These are phyloP conservation scores for Panicum miliaceum DNA, from an alignment of 176 grass and related monocot species.

Conservation along the genomic window DNA sequence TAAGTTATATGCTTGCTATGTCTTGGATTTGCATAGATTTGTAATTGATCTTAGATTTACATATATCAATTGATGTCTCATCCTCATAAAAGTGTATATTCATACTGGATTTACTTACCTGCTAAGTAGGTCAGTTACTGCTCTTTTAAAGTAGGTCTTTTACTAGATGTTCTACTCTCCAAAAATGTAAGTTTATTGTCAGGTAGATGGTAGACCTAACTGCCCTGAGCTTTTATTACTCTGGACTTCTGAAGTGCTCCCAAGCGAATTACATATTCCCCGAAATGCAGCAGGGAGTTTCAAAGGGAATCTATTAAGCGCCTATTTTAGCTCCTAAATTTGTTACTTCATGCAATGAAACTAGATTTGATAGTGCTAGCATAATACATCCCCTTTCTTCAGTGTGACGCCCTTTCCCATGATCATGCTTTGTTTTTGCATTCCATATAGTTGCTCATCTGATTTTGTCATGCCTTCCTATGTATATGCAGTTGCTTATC, in stretches of 20 bases:
- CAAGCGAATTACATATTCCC: neutral
- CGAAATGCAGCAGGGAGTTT: constrained; percentile 19
- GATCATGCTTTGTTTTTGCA: neutral
- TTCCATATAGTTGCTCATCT: neutral
- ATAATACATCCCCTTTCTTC: constrained; percentile 17
- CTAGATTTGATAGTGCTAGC: constrained; percentile 2
- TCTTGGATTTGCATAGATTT: constrained; percentile 20
- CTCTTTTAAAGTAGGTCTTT: neutral
- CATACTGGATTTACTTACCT: constrained; percentile 4
- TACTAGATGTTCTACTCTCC: neutral
- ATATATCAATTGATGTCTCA: constrained; percentile 17
- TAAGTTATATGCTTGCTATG: constrained; percentile 32
- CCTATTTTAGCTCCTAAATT: constrained; percentile 4
- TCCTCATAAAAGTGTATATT: constrained; percentile 7
- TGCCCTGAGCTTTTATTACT: neutral
- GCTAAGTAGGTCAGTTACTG: neutral
- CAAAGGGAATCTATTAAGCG: neutral
- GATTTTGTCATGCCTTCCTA: constrained; percentile 20
- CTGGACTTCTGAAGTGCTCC: neutral
- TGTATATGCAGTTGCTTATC: constrained; percentile 33
- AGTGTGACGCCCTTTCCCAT: neutral
- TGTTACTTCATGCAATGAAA: neutral
- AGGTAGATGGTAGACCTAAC: neutral
- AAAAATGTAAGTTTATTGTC: neutral
- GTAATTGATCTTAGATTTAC: neutral